Base-by-base conservation (phyloP, 371 early-diverging fungal species). In the Blastocladiella emersonii region DNA sequence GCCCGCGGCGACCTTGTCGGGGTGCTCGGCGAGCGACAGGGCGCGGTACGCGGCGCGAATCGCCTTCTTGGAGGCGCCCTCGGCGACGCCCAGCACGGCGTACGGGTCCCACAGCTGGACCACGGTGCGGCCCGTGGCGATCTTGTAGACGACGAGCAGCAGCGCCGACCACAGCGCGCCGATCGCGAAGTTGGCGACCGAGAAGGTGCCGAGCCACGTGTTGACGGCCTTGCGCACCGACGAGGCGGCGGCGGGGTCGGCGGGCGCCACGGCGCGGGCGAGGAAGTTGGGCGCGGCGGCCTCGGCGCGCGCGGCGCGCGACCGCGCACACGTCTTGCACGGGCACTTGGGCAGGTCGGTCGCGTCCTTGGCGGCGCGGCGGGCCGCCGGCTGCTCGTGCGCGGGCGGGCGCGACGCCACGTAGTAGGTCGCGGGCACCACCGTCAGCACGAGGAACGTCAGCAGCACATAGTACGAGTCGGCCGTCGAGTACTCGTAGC, bases 391-490 rank as follows among this genome's bases (percentile, higher is more conserved):
- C 23, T 15, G 1, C 4, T 15, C 39, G 21, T 10, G 23, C 23
- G 35, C 8, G 13, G 59, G n/a, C 0, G 59, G 13, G 43, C 41
- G 41, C 30, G 15, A 4, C 36, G 32, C n/a, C 8, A 43, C 37
- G 43, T 34, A 77, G 69, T 72, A 74, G n/a, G 95, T 92, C 44
- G 77, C 68, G 7, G 97, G 97, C 36, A 94, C 74, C 60, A 95
- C 77, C 39, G 84, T 72, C 61, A 97, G 73, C 41, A 83, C 79
- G 64, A 95, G 78, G 51, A 92, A 75, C 8, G 94, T 83, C 64
- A 94, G 72, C 35, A 93, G 76, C 74, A 93, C 94, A 77, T 90
- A 94, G 76, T 86, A 87, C 78, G 93, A 94, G 64, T 88, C 89
- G 67, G 88, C 90, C 36, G 95, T 95, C 67, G 84, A 80, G 75